These are phyloP conservation scores for Tranzscheliella williamsii DNA, from an alignment of 1,284 basidiomycete species.

Conservation along the genomic window DNA sequence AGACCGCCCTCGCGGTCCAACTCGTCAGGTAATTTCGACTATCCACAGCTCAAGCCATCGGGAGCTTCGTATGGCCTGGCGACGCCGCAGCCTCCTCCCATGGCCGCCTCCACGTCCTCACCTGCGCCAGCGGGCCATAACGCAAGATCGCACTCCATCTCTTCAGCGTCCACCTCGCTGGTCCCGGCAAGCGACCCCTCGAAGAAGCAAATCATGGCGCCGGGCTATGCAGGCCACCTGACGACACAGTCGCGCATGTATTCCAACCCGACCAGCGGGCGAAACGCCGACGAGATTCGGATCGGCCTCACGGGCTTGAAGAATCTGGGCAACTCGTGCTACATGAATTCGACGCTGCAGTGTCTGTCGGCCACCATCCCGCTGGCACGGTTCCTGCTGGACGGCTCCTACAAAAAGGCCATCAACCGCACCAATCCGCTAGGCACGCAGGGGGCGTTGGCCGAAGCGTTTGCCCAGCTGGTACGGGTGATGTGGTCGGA, in stretches of 20 bases:
- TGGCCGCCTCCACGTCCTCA: conserved; percentile 26
- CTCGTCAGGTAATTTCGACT: conserved; percentile 41
- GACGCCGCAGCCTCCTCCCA: conserved; percentile 33
- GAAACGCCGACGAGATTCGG: conserved; percentile 40
- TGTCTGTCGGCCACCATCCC: conserved; percentile 58
- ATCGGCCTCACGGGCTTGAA: conserved; percentile 57
- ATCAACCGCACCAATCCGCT: conserved; percentile 86
- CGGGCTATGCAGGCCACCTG: conserved; percentile 28
- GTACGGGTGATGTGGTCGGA: conserved; percentile 86
- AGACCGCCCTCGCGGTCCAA: conserved; percentile 27
- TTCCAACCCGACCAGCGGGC: conserved; percentile 14
- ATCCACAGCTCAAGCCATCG: conserved; percentile 39
- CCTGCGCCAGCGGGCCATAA: conserved; percentile 7
- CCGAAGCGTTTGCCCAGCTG: conserved; percentile 79
- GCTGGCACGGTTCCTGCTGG: conserved; percentile 53
- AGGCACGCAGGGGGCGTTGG: conserved; percentile 84
- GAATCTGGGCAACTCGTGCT: conserved; percentile 61
- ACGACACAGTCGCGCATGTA: conserved; percentile 32
- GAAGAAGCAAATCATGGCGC: conserved; percentile 33
- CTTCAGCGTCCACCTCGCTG: conserved; percentile 3
- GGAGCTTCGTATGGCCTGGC: conserved; percentile 3
- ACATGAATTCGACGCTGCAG: conserved; percentile 61
- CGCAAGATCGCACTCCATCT: conserved; percentile 8
- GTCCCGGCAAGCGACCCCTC: conserved; percentile 22
- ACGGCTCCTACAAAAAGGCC: conserved; percentile 78